Evolutionary conservation across 2,329 filamentous ascomycete species (phyloP).

Genomic region (Parascedosporium putredinis): DNA sequence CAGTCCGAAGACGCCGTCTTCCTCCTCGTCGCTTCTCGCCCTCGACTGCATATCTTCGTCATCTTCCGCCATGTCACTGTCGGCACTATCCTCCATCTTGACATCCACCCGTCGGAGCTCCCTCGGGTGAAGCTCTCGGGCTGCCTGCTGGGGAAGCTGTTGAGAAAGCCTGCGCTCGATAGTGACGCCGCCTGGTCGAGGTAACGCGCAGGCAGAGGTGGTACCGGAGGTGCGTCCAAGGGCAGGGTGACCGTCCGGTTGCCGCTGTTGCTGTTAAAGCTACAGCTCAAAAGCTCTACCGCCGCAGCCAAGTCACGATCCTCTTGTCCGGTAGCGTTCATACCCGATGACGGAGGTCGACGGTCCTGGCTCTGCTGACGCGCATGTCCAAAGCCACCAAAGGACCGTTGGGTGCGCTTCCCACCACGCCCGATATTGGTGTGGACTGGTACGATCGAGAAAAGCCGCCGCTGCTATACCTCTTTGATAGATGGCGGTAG

Average conservation of each 20-base stretch:
- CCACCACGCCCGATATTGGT: constrained; percentile 36
- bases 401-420: constrained; percentile 32
- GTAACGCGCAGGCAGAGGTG: constrained; percentile 73
- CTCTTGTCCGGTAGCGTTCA: constrained; percentile 64
- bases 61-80: constrained; percentile 55
- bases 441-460: constrained; percentile 76
- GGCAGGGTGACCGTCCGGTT: constrained; percentile 48
- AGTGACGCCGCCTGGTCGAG: constrained; percentile 49
- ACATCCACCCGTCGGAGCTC: constrained; percentile 49
- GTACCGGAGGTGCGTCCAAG: constrained; percentile 74
- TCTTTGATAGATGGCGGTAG: constrained; percentile 41
- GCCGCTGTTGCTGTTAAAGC: constrained; percentile 67
- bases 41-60: constrained; percentile 52
- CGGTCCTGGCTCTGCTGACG: constrained; percentile 67
- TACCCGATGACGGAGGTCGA: constrained; percentile 70
- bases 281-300: constrained; percentile 82
- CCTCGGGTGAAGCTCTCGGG: constrained; percentile 57
- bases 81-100: constrained; percentile 57
- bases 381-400: constrained; percentile 41
- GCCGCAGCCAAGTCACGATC: constrained; percentile 83
- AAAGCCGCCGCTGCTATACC: constrained; percentile 48
- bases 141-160: constrained; percentile 49
- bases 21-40: constrained; percentile 72
- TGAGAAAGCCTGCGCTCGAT: constrained; percentile 51
- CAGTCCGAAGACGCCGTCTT: constrained; percentile 87